Conservation (phyloP, 164 flowering plant genomes). For the Warburgia ugandensis region DNA sequence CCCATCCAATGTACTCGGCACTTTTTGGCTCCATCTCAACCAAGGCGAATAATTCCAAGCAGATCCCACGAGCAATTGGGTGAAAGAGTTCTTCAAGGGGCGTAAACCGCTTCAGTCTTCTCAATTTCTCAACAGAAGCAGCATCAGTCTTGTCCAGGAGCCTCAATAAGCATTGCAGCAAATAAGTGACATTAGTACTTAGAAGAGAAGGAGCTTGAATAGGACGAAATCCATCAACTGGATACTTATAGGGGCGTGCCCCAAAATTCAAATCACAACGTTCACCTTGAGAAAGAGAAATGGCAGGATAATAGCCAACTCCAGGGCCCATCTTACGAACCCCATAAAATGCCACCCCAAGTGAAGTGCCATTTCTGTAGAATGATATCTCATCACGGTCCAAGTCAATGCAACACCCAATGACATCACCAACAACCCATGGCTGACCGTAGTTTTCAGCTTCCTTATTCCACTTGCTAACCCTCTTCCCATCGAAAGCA, state of each 20-base stretch:
- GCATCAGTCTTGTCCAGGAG: slow-evolving; percentile 45
- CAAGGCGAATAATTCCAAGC: slow-evolving; percentile 50
- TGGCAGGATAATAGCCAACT: slow-evolving; percentile 80
- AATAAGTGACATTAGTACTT: slow-evolving; percentile 24
- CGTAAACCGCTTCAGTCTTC: slow-evolving; percentile 68
- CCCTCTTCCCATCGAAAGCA: slow-evolving; percentile 91
- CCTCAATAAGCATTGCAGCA: slow-evolving; percentile 62
- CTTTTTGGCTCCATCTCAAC: slow-evolving; percentile 31
- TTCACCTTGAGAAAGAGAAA: slow-evolving; percentile 91
- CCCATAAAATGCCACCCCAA: slow-evolving; percentile 74
- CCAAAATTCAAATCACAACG: slow-evolving; percentile 88
- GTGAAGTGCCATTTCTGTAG: slow-evolving; percentile 78
- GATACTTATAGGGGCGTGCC: slow-evolving; percentile 63
- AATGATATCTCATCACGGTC: slow-evolving; percentile 67
- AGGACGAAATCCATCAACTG: slow-evolving; percentile 62
- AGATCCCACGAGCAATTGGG: slow-evolving; percentile 60
- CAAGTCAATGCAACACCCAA: slow-evolving; percentile 94
- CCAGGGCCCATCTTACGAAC: slow-evolving; percentile 72
- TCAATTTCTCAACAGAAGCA: slow-evolving; percentile 52
- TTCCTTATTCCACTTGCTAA: slow-evolving; percentile 79
- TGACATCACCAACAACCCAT: slow-evolving; percentile 92
- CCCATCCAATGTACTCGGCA: slow-evolving; percentile 67
- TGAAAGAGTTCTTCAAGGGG: slow-evolving; percentile 49
- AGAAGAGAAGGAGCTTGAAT: slow-evolving; percentile 57
- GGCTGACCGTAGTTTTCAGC: slow-evolving; percentile 76